Evolutionary conservation across 192 early-diverging fungal species (phyloP).

Genomic region (Coemansia sp.): DNA sequence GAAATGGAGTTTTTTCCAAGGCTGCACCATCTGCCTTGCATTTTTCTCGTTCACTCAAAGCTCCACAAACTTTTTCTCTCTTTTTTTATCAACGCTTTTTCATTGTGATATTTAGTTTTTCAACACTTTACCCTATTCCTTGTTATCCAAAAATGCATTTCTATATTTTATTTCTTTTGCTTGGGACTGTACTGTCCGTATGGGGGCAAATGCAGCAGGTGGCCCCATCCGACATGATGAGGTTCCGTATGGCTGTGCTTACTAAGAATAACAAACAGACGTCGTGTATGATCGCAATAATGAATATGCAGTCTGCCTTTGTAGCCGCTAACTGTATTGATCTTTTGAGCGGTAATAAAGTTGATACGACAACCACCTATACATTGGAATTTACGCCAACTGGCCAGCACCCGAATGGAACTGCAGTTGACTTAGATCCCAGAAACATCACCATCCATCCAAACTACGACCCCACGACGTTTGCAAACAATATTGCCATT

Average conservation of each 20-base stretch:
- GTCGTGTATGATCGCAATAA: slow-evolving; percentile 43
- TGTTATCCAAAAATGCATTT: neutral
- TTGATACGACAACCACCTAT: slow-evolving; percentile 15
- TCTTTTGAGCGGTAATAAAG: neutral
- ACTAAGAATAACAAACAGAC: slow-evolving; percentile 37
- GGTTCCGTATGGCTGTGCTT: neutral
- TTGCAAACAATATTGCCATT: slow-evolving; percentile 28
- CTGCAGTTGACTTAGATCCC: neutral
- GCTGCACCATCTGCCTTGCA: too few species aligned
- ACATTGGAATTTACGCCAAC: slow-evolving; percentile 15
- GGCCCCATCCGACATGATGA: neutral
- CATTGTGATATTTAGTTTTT: too few species aligned
- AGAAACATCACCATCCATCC: slow-evolving; percentile 12
- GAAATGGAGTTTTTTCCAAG: too few species aligned
- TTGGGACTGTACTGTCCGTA: neutral
- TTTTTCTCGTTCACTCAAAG: too few species aligned
- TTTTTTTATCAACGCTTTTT: too few species aligned
- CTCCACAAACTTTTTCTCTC: too few species aligned
- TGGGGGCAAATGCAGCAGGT: too few species aligned
- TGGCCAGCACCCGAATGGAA: neutral
- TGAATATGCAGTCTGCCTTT: slow-evolving; percentile 26
- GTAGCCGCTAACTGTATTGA: slow-evolving; percentile 42
- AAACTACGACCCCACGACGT: slow-evolving; percentile 13
- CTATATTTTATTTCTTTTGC: neutral
- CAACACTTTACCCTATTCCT: neutral